Conservation (phyloP, 345 rosid genomes). For the Pistacia atlantica region DNA sequence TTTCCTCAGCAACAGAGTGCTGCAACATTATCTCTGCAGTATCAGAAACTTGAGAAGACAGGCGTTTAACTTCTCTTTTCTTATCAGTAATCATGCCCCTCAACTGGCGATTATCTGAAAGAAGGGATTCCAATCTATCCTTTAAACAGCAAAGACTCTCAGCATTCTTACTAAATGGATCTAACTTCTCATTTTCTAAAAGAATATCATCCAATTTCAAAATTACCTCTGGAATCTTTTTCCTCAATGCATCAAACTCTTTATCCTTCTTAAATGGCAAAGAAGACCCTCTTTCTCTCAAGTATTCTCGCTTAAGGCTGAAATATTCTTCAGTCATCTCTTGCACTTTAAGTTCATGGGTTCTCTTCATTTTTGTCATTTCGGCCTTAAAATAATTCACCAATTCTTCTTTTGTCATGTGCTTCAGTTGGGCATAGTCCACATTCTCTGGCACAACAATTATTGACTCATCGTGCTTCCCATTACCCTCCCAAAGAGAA, state of each 20-base stretch:
- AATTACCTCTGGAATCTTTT: constrained; percentile 67
- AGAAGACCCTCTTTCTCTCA: constrained; percentile 60
- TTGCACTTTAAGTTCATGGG: constrained; percentile 61
- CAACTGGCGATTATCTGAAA: constrained; percentile 50
- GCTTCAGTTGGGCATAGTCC: constrained; percentile 45
- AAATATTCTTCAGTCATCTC: constrained; percentile 65
- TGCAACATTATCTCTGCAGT: constrained; percentile 44
- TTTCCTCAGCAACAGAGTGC: constrained; percentile 45
- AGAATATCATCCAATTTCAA: constrained; percentile 58
- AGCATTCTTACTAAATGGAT: constrained; percentile 32
- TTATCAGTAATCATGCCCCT: constrained; percentile 47
- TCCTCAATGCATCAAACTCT: constrained; percentile 69
- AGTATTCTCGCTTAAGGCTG: constrained; percentile 56
- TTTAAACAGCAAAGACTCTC: constrained; percentile 44
- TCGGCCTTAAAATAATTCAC: constrained; percentile 58
- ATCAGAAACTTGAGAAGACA: constrained; percentile 50
- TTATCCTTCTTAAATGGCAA: constrained; percentile 60
- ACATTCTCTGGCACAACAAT: constrained; percentile 48
- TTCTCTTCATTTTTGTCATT: constrained; percentile 84
- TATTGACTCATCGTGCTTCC: constrained; percentile 58
- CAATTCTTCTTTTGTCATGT: constrained; percentile 48
- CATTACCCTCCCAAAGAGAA: constrained; percentile 56
- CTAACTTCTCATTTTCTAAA: constrained; percentile 45
- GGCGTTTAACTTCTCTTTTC: constrained; percentile 41
- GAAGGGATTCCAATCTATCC: constrained; percentile 52